phyloP scores from a whole-genome alignment of 1,284 basidiomycete genomes.

The Paramarasmius palmivorus region DNA sequence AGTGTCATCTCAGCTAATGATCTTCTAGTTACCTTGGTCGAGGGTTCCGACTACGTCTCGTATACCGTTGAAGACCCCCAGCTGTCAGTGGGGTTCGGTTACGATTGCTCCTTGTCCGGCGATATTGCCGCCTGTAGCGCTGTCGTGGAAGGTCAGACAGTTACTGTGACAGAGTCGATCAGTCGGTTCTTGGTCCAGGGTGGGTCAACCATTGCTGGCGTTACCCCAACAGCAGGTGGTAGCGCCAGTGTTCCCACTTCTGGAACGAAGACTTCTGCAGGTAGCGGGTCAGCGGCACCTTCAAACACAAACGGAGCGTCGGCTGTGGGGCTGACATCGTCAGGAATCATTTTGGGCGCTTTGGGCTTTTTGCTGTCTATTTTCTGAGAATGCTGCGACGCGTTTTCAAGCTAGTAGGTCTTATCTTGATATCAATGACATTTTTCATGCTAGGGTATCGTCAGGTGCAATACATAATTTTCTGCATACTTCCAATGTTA shows the following conservation, averaged over 20 bases:
- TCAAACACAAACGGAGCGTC: background rate
- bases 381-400: background rate
- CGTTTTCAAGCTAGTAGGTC: background rate
- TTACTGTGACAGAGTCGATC: conserved; percentile 17
- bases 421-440: too few relatives aligned
- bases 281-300: background rate
- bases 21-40: conserved; percentile 16
- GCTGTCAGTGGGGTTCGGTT: conserved; percentile 6
- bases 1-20: background rate
- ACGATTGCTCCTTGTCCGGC: conserved; percentile 13
- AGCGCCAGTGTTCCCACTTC: conserved; percentile 7
- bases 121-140: conserved; percentile 14
- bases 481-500: too few relatives aligned
- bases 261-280: background rate
- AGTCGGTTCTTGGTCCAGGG: conserved; percentile 19
- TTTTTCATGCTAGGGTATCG: too few relatives aligned
- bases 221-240: background rate
- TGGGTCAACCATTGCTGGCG: conserved; percentile 17
- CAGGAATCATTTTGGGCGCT: background rate
- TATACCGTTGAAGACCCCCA: conserved; percentile 2
- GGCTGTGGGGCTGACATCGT: background rate
- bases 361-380: conserved; percentile 1
- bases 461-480: too few relatives aligned
- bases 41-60: conserved; percentile 12
- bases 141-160: conserved; percentile 9